These are phyloP conservation scores for Microsporum canis DNA, from an alignment of 2,329 filamentous ascomycete species.

Conservation along the genomic window DNA sequence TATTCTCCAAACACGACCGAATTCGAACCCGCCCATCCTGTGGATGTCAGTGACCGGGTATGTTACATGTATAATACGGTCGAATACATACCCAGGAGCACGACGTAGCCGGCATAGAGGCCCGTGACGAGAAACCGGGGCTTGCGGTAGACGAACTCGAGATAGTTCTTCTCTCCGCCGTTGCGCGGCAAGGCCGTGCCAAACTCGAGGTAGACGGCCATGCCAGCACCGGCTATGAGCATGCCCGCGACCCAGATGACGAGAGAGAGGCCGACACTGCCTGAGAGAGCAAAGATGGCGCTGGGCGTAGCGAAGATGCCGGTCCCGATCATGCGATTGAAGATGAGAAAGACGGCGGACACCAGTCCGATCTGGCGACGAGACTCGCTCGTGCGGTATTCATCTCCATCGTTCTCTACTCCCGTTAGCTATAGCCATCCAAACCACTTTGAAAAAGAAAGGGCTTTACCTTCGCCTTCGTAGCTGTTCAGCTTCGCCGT, in stretches of 20 bases:
- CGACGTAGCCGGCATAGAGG: constrained; percentile 43
- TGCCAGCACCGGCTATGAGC: constrained; percentile 46
- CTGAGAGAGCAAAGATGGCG: constrained; percentile 51
- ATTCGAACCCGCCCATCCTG: constrained; percentile 51
- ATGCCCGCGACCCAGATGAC: constrained; percentile 52
- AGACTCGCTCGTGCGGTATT: constrained; percentile 14
- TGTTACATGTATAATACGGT: background rate
- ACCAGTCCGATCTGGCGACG: constrained; percentile 17
- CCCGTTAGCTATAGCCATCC: background rate
- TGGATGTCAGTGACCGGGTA: background rate
- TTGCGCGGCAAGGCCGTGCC: constrained; percentile 57
- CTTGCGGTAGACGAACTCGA: constrained; percentile 53
- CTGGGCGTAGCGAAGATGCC: constrained; percentile 61
- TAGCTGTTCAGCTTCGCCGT: constrained; percentile 1
- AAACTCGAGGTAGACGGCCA: constrained; percentile 53
- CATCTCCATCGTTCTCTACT: background rate
- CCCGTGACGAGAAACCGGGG: constrained; percentile 52
- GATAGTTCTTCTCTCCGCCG: constrained; percentile 57
- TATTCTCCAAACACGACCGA: constrained; percentile 61
- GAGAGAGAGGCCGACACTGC: constrained; percentile 52
- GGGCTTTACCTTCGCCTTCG: background rate
- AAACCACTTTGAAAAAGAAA: no score
- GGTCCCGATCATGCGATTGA: constrained; percentile 51
- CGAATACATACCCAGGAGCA: constrained; percentile 32
- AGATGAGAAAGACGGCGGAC: constrained; percentile 26